These are phyloP conservation scores for Circinella umbellata DNA, from an alignment of 371 early-diverging fungal genomes.

Conservation along the genomic window DNA sequence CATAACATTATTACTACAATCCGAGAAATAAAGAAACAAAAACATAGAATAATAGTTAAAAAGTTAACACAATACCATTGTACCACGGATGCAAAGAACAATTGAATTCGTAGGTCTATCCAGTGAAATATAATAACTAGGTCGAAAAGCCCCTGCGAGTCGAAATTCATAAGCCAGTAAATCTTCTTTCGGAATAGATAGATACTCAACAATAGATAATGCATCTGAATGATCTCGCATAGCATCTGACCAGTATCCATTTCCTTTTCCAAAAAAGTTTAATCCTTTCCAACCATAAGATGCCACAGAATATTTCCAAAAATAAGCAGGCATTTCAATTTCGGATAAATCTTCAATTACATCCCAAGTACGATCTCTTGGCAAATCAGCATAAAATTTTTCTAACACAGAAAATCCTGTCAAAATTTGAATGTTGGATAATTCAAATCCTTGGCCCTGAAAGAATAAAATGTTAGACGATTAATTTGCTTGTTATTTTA, in stretches of 20 bases:
- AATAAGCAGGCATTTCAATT: conserved; percentile 61
- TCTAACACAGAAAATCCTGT: conserved; percentile 72
- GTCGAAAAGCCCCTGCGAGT: conserved; percentile 74
- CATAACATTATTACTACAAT: too few species aligned
- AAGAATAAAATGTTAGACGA: too few species aligned
- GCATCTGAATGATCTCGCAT: conserved; percentile 75
- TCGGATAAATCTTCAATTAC: conserved; percentile 51
- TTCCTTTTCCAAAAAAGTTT: conserved; percentile 79
- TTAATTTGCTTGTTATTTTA: too few species aligned
- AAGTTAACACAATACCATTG: conserved; percentile 62
- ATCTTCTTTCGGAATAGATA: conserved; percentile 71
- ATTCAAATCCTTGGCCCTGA: conserved; percentile 81
- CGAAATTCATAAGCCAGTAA: conserved; percentile 80
- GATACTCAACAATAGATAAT: conserved; percentile 70
- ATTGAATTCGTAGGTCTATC: conserved; percentile 75
- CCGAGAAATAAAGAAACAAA: too few species aligned
- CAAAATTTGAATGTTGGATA: conserved; percentile 76
- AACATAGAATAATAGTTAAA: not conserved
- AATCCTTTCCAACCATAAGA: conserved; percentile 86
- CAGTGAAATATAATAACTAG: conserved; percentile 79
- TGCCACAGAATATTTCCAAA: conserved; percentile 69
- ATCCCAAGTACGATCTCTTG: conserved; percentile 50
- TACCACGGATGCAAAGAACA: conserved; percentile 82
- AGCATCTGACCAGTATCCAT: conserved; percentile 72
- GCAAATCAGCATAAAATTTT: conserved; percentile 58